Conservation (phyloP, 2,329 filamentous ascomycete genomes). For the Epichloe hybrida region DNA sequence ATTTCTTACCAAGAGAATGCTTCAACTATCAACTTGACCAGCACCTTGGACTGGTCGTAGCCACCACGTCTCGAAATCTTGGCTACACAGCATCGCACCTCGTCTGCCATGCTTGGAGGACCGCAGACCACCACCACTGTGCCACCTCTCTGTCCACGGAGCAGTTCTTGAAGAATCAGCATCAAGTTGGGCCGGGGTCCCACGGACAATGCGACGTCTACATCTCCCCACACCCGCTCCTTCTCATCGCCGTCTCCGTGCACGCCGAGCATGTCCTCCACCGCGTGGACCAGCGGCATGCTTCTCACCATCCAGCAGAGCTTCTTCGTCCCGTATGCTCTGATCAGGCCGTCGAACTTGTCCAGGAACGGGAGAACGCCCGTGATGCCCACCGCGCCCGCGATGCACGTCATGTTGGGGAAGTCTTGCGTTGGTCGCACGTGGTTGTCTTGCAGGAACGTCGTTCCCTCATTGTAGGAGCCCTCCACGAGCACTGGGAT, state of each 20-base stretch:
- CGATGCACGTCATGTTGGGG: not conserved
- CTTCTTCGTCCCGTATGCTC: not conserved
- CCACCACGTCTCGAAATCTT: not conserved
- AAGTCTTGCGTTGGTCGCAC: not conserved
- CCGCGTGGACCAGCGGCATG: not conserved
- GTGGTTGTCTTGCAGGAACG: not conserved
- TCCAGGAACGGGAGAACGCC: not conserved
- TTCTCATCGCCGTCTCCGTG: not conserved
- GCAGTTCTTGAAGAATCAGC: not conserved
- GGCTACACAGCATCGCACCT: not conserved
- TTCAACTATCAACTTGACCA: not conserved
- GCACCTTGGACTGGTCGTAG: not conserved
- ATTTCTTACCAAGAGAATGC: not conserved
- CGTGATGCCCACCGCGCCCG: not conserved
- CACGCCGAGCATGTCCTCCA: not conserved
- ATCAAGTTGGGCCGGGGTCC: not conserved
- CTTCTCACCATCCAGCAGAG: not conserved
- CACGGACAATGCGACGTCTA: not conserved
- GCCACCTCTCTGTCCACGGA: not conserved
- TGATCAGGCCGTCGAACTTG: not conserved
- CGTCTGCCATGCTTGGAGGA: not conserved
- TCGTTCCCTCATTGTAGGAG: not conserved
- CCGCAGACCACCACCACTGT: not conserved
- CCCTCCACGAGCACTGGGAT: not conserved
- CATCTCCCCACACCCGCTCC: not conserved